A percentile compares a stretch with the other conserved stretches of the same genome.
Conservation (phyloP, 148 eudicot species). For the Chenopodium album region DNA sequence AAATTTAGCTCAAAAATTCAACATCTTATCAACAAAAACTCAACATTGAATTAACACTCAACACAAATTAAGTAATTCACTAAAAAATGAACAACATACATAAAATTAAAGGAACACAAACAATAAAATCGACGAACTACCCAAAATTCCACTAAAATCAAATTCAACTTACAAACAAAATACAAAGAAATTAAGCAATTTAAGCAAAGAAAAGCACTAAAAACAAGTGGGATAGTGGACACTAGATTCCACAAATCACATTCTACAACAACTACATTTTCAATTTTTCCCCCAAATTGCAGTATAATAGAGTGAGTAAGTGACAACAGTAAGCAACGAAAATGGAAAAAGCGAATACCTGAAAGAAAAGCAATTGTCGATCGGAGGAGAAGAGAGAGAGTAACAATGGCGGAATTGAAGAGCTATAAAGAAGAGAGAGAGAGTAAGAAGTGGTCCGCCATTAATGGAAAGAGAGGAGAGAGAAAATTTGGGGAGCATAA, state of each 20-base stretch:
- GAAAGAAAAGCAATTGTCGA: constrained; percentile 14
- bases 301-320: background rate
- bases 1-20: background rate
- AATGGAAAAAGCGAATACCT: constrained; percentile 18
- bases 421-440: background rate
- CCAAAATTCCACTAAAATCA: constrained; percentile 2
- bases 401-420: constrained; percentile 10
- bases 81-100: background rate
- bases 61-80: constrained; percentile 1
- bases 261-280: constrained; percentile 16
- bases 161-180: constrained; percentile 4
- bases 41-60: background rate
- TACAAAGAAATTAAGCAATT: constrained; percentile 3
- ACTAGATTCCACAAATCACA: constrained; percentile 18
- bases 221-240: background rate
- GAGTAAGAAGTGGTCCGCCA: constrained; percentile 27
- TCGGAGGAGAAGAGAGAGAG: background rate
- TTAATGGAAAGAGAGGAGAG: constrained; percentile 22
- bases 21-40: background rate
- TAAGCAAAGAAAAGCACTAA: background rate
- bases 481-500: constrained; percentile 6
- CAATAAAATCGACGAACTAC: background rate
- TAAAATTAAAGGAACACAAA: background rate
- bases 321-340: background rate
- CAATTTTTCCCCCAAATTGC: background rate